A percentile compares a stretch with the other conserved stretches of the same genome.
Conservation (phyloP, 2,329 filamentous ascomycete species). For the Sarocladiaceae sp. region DNA sequence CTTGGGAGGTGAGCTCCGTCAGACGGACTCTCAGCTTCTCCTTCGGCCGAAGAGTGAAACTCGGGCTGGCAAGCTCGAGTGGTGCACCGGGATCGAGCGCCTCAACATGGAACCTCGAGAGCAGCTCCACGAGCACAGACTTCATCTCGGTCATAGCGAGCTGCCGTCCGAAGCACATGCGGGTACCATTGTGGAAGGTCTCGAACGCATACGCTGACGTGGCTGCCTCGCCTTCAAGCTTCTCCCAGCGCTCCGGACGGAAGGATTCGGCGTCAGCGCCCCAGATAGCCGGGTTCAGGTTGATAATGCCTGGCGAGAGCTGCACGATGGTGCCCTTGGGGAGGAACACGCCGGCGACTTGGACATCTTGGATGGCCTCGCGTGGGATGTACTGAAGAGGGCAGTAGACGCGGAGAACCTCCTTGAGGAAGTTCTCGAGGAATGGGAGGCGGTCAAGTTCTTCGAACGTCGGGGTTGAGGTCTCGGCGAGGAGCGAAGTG, state of each 20-base stretch:
- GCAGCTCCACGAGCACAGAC: slow-evolving; percentile 25
- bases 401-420: slow-evolving; percentile 35
- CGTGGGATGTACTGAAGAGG: slow-evolving; percentile 30
- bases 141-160: slow-evolving; percentile 32
- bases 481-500: slow-evolving; percentile 12
- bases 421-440: slow-evolving; percentile 35
- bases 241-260: slow-evolving; percentile 32
- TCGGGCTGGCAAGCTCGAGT: slow-evolving; percentile 12
- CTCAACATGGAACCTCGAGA: slow-evolving; percentile 24
- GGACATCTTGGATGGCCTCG: slow-evolving; percentile 25
- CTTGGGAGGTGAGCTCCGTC: slow-evolving; percentile 13
- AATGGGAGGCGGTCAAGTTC: slow-evolving; percentile 27
- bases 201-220: slow-evolving; percentile 24
- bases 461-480: slow-evolving; percentile 12
- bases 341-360: slow-evolving; percentile 27
- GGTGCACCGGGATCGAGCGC: slow-evolving; percentile 5
- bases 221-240: slow-evolving; percentile 16
- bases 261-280: slow-evolving; percentile 27
- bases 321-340: slow-evolving; percentile 33
- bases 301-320: slow-evolving; percentile 28
- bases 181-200: slow-evolving; percentile 29
- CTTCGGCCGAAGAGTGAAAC: slow-evolving; percentile 15
- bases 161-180: slow-evolving; percentile 31
- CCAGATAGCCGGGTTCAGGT: slow-evolving; percentile 30
- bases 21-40: slow-evolving; percentile 11